Evolutionary conservation across 2,329 filamentous ascomycete genomes (phyloP).

Genomic region (Epichloe gansuensis): DNA sequence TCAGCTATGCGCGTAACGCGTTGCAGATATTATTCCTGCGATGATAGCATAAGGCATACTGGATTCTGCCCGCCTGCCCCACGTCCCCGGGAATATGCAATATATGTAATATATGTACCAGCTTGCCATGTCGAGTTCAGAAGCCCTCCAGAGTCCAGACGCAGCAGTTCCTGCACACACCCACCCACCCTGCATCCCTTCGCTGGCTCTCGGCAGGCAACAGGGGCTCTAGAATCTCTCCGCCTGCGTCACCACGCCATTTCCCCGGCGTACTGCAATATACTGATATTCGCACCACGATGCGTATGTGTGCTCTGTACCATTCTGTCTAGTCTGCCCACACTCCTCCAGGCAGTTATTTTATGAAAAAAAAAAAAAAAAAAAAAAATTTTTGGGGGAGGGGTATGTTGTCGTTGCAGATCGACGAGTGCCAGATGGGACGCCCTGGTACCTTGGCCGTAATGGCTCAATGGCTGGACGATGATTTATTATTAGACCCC

Average conservation of each 20-base stretch:
- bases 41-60: too few species aligned
- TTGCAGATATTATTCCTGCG: too few species aligned
- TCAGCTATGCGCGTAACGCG: not conserved
- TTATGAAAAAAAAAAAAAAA: too few species aligned
- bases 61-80: not conserved
- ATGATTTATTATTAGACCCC: slow-evolving; percentile 7
- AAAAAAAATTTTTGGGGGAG: not conserved
- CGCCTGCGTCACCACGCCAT: not conserved
- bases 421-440: slow-evolving; percentile 8
- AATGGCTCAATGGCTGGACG: not conserved
- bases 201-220: not conserved
- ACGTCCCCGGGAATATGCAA: not conserved
- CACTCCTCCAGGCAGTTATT: too few species aligned
- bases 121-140: too few species aligned
- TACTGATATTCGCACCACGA: not conserved
- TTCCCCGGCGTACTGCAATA: not conserved
- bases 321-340: not conserved
- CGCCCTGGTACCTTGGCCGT: not conserved
- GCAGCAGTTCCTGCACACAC: not conserved
- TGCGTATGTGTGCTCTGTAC: not conserved
- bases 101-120: too few species aligned
- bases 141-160: too few species aligned
- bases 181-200: not conserved
- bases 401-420: slow-evolving; percentile 2
- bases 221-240: not conserved